Percentiles rank a stretch among this genome's conserved stretches.
Evolutionary conservation across 805 yeast genomes (phyloP).

Genomic region (Saturnispora gosingensis): DNA sequence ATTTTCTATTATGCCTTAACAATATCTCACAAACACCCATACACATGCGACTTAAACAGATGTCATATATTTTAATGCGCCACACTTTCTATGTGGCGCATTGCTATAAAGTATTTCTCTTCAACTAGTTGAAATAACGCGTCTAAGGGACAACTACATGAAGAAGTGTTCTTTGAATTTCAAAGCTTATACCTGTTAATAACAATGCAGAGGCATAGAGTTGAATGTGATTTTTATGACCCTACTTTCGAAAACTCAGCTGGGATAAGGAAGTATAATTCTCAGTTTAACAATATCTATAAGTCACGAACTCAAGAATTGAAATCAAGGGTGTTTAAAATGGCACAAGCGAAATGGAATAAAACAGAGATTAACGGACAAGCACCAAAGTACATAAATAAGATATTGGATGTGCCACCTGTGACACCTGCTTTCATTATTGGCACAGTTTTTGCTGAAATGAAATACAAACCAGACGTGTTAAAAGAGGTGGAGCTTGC

Average conservation of each 20-base stretch:
- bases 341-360: constrained; percentile 36
- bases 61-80: not conserved
- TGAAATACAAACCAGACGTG: constrained; percentile 79
- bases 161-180: not conserved
- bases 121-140: not conserved
- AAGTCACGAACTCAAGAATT: constrained; percentile 40
- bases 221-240: constrained; percentile 10
- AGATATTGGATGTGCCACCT: constrained; percentile 53
- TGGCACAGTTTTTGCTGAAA: constrained; percentile 80
- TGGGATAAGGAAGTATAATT: constrained; percentile 33
- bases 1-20: not conserved
- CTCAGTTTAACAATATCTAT: constrained; percentile 54
- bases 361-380: constrained; percentile 30
- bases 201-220: not conserved
- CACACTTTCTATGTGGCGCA: not conserved
- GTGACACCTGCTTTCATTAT: constrained; percentile 68
- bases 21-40: not conserved
- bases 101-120: too few species aligned
- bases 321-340: constrained; percentile 36
- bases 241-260: constrained; percentile 15
- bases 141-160: not conserved
- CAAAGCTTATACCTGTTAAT: not conserved
- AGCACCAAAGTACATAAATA: constrained; percentile 28
- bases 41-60: not conserved
- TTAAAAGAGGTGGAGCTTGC: constrained; percentile 67